Conservation (phyloP, 257 asterid genomes). For the Nicotiana noctiflora region DNA sequence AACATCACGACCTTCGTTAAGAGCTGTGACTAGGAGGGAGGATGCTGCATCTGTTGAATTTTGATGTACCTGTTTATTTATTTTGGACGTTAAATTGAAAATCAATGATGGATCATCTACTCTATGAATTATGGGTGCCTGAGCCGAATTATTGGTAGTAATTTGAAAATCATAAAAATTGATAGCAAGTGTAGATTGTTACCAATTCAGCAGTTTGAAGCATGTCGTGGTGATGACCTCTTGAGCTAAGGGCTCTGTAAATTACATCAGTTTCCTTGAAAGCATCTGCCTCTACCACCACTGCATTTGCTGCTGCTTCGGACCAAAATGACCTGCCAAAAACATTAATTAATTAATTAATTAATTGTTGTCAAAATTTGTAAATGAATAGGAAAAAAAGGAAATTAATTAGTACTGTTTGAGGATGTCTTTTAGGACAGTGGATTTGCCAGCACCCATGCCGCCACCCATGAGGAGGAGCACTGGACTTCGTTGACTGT, state of each 20-base stretch:
- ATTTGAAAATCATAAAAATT: too few species aligned
- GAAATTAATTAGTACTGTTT: constrained; percentile 45
- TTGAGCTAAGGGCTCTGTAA: constrained; percentile 70
- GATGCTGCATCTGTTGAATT: constrained; percentile 96
- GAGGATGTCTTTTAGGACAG: constrained; percentile 85
- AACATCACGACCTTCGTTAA: constrained; percentile 94
- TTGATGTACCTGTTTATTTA: constrained; percentile 66
- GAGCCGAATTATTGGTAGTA: too few species aligned
- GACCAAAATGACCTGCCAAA: constrained; percentile 74
- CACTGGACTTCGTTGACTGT: constrained; percentile 66
- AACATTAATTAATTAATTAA: neutral
- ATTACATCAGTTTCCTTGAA: constrained; percentile 92
- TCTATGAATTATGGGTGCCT: too few species aligned
- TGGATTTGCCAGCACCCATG: constrained; percentile 99
- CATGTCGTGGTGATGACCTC: constrained; percentile 91
- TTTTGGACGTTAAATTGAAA: too few species aligned
- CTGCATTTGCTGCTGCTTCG: constrained; percentile 66
- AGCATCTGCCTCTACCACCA: constrained; percentile 92
- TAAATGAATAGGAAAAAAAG: too few species aligned
- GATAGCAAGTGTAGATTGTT: neutral
- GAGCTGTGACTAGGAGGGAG: constrained; percentile 78
- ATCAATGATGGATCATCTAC: too few species aligned
- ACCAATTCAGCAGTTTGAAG: constrained; percentile 89
- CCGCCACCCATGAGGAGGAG: constrained; percentile 98
- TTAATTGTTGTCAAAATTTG: neutral